Evolutionary conservation across 495 filamentous ascomycete genomes (phyloP).

Genomic region (Aspergillus funiculosus): DNA sequence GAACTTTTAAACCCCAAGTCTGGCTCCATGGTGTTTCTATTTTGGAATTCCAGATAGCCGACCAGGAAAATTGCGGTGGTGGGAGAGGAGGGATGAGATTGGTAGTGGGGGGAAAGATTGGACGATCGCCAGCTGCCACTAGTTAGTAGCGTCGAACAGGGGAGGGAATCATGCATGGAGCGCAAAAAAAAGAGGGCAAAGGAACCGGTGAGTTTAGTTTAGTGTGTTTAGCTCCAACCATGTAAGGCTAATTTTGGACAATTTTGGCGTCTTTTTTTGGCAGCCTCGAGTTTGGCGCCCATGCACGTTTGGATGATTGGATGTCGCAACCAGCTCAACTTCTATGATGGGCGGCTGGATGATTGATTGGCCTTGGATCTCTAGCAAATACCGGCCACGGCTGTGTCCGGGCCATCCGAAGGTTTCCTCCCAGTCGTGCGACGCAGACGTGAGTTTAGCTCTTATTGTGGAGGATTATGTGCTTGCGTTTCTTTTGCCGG

Average conservation of each 20-base stretch:
- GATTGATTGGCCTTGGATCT: slow-evolving; percentile 13
- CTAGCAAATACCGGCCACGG: slow-evolving; percentile 11
- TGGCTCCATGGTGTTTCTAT: slow-evolving; percentile 25
- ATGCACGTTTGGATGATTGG: slow-evolving; percentile 20
- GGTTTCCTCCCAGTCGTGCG: slow-evolving; percentile 9
- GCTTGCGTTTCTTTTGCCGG: too few relatives aligned
- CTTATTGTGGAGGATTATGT: too few relatives aligned
- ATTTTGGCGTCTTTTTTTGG: slow-evolving; percentile 16
- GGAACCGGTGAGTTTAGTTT: slow-evolving; percentile 15
- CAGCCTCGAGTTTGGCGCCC: slow-evolving; percentile 15
- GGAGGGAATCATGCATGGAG: slow-evolving; percentile 16
- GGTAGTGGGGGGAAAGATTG: slow-evolving; percentile 12
- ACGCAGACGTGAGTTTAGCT: too few relatives aligned
- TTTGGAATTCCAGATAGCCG: slow-evolving; percentile 18
- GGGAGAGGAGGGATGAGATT: slow-evolving; percentile 11
- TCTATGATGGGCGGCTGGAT: slow-evolving; percentile 13
- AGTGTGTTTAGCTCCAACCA: slow-evolving; percentile 12
- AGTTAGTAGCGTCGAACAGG: slow-evolving; percentile 9
- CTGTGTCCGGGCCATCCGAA: slow-evolving; percentile 8
- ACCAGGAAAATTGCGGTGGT: slow-evolving; percentile 20
- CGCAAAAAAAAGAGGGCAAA: slow-evolving; percentile 4
- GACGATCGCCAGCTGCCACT: slow-evolving; percentile 15
- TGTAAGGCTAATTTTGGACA: slow-evolving; percentile 26
- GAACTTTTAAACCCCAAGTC: slow-evolving; percentile 23
- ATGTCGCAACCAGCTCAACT: not conserved